These are phyloP conservation scores for Hypericum perforatum DNA, from an alignment of 345 rosid genomes.

Conservation along the genomic window DNA sequence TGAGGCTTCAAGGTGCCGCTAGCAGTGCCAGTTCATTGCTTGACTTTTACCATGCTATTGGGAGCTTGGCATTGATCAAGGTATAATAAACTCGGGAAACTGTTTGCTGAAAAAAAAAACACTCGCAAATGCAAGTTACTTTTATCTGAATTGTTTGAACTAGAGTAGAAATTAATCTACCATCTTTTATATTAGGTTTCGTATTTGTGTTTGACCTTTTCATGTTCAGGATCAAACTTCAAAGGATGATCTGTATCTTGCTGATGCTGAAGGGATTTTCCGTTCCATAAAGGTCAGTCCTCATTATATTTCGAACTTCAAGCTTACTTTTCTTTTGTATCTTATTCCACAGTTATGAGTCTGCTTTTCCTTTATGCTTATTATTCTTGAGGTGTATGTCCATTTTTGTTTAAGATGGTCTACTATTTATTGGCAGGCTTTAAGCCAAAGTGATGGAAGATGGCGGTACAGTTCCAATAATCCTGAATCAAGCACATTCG, in stretches of 20 bases:
- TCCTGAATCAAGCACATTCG: constrained; percentile 75
- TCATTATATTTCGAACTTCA: constrained; percentile 6
- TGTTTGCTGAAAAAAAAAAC: neutral
- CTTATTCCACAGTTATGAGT: neutral
- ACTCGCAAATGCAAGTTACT: neutral
- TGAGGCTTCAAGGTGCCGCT: no score
- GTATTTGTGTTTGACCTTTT: constrained; percentile 3
- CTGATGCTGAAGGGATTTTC: constrained; percentile 61
- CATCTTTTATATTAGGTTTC: neutral
- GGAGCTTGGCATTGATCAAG: constrained; percentile 69
- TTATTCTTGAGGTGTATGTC: neutral
- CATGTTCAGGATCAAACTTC: constrained; percentile 54
- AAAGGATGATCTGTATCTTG: constrained; percentile 48
- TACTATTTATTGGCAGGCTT: constrained; percentile 43
- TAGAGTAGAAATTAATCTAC: neutral
- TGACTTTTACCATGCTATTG: constrained; percentile 64
- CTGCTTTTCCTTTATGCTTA: no score
- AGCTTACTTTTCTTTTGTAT: neutral
- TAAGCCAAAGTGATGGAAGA: constrained; percentile 92
- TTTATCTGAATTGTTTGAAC: neutral
- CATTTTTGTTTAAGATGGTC: constrained; percentile 10
- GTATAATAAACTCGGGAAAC: constrained; percentile 28
- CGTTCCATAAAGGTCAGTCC: constrained; percentile 74
- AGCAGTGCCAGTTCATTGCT: constrained; percentile 59
- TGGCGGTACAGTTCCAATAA: constrained; percentile 77